phyloP scores from a whole-genome alignment of 495 filamentous ascomycete genomes.

The Viridothelium virens region DNA sequence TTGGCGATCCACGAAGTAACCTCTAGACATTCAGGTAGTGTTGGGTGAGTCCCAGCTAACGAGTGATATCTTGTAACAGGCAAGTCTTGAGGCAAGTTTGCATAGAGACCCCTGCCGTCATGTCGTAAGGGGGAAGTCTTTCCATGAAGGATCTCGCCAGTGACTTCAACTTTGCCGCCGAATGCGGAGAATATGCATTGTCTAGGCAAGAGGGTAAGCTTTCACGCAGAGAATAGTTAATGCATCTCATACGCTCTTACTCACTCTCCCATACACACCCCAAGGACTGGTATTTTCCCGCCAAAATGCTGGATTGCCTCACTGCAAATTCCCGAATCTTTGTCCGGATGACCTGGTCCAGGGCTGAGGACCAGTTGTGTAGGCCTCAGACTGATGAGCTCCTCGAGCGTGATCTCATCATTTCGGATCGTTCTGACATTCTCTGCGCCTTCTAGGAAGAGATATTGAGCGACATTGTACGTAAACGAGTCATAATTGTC shows the following conservation, averaged over 20 bases:
- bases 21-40: conserved; percentile 78
- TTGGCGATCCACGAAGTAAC: conserved; percentile 71
- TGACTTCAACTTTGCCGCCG: conserved; percentile 83
- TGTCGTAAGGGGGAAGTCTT: conserved; percentile 89
- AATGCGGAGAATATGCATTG: conserved; percentile 93
- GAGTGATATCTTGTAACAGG: conserved; percentile 95
- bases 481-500: conserved; percentile 99
- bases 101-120: conserved; percentile 82
- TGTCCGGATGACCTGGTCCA: conserved; percentile 83
- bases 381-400: conserved; percentile 71
- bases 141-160: conserved; percentile 93
- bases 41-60: conserved; percentile 83
- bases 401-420: conserved; percentile 77
- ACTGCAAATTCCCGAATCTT: conserved; percentile 85
- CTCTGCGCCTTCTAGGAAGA: conserved; percentile 82
- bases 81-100: conserved; percentile 63
- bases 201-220: conserved; percentile 18
- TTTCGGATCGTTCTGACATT: conserved; percentile 83
- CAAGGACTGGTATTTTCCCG: conserved; percentile 94
- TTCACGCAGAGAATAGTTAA: not conserved
- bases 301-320: conserved; percentile 85
- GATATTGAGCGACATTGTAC: conserved; percentile 98
- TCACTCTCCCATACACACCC: conserved; percentile 95
- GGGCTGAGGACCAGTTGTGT: conserved; percentile 94
- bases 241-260: conserved; percentile 29